Evolutionary conservation across 2,329 filamentous ascomycete species (phyloP), one percentile per base, ranked within the genome.

Genomic region (Teratosphaeria zuluensis): DNA sequence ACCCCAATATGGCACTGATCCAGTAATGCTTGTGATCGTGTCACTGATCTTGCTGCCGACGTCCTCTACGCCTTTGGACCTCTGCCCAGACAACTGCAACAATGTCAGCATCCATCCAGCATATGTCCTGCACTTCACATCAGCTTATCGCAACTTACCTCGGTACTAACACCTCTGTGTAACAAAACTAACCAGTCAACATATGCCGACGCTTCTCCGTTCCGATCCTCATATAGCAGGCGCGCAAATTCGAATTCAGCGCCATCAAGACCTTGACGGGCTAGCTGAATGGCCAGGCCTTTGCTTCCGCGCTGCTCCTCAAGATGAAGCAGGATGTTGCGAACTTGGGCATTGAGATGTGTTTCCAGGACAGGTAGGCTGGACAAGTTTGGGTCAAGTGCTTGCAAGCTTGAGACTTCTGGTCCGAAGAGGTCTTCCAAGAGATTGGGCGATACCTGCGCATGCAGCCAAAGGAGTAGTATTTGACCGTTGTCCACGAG

Each of bases 141-240:
- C 9, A 55, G 55, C 24, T 19, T 5, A 8, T 16, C 19, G 11
- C 11, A 48, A 68, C 72, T 67, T 70, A 78, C 78, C 73, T 99
- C 94, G 63, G 96, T 79, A 72, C 96, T 92, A 64, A 99, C 94
- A 65, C 89, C 86, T 67, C 92, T 87, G 75, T 99, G 94, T 62
- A 97, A 82, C 74, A 96, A 89, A 59, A 99, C 94, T 69, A 99
- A 80, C 94, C 94, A 99, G 76, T 99, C 94, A 35, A 97, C 94
- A 74, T 97, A 99, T 71, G 89, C 95, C 76, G 95, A 92, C 38
- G 94, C 94, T 77, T 99, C 94, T 66, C 96, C 96, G 73, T 97
- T 97, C 64, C 94, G 84, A 71, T 99, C 94, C 75, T 99, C 94
- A 33, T 96, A 85, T 65, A 99, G 75, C 75, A 95, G 79, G 56